phyloP scores from a whole-genome alignment of 169 alveolate genomes.

The Cryptosporidium ryanae region DNA sequence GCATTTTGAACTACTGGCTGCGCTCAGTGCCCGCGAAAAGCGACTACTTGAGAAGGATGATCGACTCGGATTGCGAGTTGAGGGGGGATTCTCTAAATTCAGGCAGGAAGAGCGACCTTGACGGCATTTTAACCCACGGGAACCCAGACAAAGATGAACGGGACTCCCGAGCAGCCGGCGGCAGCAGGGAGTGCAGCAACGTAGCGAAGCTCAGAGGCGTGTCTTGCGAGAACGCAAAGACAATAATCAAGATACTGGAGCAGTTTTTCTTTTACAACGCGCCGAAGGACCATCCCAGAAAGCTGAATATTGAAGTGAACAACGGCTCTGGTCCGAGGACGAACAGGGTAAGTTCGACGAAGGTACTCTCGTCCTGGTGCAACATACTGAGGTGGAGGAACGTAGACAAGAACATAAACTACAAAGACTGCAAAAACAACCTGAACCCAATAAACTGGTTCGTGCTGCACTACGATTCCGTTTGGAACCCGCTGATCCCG shows the following conservation, averaged over 20 bases:
- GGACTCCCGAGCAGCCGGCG: no score
- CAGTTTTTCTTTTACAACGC: slow-evolving; percentile 49
- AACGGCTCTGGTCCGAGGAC: not conserved
- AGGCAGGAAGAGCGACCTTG: no score
- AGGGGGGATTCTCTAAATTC: slow-evolving; percentile 29
- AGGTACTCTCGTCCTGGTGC: slow-evolving; percentile 63
- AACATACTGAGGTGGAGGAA: not conserved
- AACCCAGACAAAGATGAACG: no score
- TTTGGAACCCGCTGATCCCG: slow-evolving; percentile 61
- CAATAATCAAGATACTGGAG: slow-evolving; percentile 23
- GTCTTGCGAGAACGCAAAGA: slow-evolving; percentile 10
- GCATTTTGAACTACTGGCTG: slow-evolving; percentile 39
- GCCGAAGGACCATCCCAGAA: slow-evolving; percentile 16
- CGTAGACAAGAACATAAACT: not conserved
- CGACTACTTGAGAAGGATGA: not conserved
- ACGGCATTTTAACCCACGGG: no score
- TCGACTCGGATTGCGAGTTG: slow-evolving; percentile 6
- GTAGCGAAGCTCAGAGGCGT: slow-evolving; percentile 6
- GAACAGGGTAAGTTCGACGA: slow-evolving; percentile 10
- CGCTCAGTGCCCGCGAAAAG: slow-evolving; percentile 4
- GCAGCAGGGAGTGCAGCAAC: not conserved
- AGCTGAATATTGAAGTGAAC: slow-evolving; percentile 35
- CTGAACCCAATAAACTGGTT: slow-evolving; percentile 51
- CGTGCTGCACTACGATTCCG: slow-evolving; percentile 59
- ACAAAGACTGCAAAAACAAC: slow-evolving; percentile 7